Percentiles rank a stretch among this genome's conserved stretches.
These are phyloP conservation scores for Stemphylium lycopersici DNA, from an alignment of 2,329 filamentous ascomycete species.

Conservation along the genomic window DNA sequence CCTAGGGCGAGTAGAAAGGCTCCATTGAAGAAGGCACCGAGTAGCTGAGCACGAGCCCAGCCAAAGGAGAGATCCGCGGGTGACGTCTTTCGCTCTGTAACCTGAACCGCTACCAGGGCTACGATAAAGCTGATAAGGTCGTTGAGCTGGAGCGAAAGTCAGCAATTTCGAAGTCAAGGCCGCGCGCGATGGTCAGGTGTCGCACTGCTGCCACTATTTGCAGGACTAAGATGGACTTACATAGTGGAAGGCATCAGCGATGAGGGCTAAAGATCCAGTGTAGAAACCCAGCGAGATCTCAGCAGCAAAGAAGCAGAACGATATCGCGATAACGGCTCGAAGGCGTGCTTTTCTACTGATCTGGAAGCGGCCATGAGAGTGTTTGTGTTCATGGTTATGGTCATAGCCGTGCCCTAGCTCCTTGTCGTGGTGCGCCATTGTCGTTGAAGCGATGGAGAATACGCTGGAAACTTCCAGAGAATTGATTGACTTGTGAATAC, in stretches of 20 bases:
- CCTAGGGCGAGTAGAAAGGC: slow-evolving; percentile 75
- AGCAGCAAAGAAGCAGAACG: slow-evolving; percentile 54
- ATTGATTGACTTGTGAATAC: background rate
- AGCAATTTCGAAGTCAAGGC: background rate
- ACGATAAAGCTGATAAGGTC: slow-evolving; percentile 73
- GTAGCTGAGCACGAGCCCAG: slow-evolving; percentile 75
- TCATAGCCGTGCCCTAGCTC: background rate
- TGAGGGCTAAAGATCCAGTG: slow-evolving; percentile 72
- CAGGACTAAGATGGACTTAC: slow-evolving; percentile 52
- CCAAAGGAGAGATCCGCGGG: slow-evolving; percentile 71
- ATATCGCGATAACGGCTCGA: slow-evolving; percentile 53
- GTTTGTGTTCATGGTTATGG: slow-evolving; percentile 10
- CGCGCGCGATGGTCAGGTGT: too few relatives aligned
- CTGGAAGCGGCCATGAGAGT: slow-evolving; percentile 24
- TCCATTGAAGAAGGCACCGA: slow-evolving; percentile 83
- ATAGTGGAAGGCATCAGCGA: slow-evolving; percentile 82
- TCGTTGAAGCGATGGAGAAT: background rate
- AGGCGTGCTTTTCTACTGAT: slow-evolving; percentile 43
- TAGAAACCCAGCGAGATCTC: slow-evolving; percentile 69
- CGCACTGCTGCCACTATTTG: background rate
- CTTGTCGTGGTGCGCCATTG: slow-evolving; percentile 25
- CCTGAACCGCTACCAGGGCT: slow-evolving; percentile 68
- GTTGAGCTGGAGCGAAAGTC: slow-evolving; percentile 61
- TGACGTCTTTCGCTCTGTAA: slow-evolving; percentile 59
- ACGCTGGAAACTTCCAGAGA: background rate